These are phyloP conservation scores for Climacium dendroides DNA, from an alignment of 225 moss, liverwort and hornwort genomes.

Conservation along the genomic window DNA sequence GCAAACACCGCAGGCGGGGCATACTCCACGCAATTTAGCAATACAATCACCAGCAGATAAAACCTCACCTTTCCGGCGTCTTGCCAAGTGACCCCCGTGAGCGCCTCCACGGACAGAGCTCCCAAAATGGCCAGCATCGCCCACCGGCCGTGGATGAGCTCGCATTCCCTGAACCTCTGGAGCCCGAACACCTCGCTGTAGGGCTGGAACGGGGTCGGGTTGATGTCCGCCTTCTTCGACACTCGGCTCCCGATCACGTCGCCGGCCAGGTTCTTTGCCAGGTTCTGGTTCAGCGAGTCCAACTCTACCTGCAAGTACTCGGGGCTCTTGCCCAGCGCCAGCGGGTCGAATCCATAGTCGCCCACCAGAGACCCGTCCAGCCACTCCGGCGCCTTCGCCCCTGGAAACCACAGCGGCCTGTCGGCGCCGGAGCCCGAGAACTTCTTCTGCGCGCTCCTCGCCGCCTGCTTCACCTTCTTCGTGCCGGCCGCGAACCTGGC, in stretches of 20 bases:
- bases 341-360: slow-evolving; percentile 92
- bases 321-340: slow-evolving; percentile 73
- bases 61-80: slow-evolving; percentile 83
- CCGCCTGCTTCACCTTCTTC: slow-evolving; percentile 29
- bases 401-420: slow-evolving; percentile 93
- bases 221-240: slow-evolving; percentile 76
- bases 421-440: neutral
- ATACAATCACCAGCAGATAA: neutral
- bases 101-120: slow-evolving; percentile 73
- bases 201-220: slow-evolving; percentile 93
- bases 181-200: slow-evolving; percentile 99
- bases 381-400: slow-evolving; percentile 82
- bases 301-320: slow-evolving; percentile 92
- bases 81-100: slow-evolving; percentile 98
- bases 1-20: neutral
- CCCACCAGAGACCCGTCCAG: slow-evolving; percentile 74
- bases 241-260: slow-evolving; percentile 78
- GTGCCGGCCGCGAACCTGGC: slow-evolving; percentile 6
- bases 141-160: slow-evolving; percentile 96
- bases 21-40: too few relatives aligned
- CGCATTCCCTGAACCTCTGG: slow-evolving; percentile 98
- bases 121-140: slow-evolving; percentile 93
- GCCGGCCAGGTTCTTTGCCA: slow-evolving; percentile 77
- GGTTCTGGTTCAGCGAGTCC: slow-evolving; percentile 92
- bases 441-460: slow-evolving; percentile 17